Conservation (phyloP, 129 eudicot species). For the Tagetes erecta region DNA sequence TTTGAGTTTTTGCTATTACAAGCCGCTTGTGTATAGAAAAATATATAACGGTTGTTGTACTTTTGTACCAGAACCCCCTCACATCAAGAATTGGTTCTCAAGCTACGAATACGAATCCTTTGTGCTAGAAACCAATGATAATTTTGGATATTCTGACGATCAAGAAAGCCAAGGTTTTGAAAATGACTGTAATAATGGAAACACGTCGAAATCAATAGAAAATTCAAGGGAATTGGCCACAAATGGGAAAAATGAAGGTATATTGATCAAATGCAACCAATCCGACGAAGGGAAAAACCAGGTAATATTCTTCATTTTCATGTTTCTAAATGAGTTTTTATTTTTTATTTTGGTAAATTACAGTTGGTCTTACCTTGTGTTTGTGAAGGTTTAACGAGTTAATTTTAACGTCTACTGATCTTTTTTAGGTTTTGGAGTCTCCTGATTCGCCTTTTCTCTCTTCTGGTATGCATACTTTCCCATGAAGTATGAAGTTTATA, state of each 20-base stretch:
- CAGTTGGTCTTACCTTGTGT: neutral
- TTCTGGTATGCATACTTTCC: slow-evolving; percentile 11
- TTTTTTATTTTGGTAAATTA: neutral
- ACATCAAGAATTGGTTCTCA: slow-evolving; percentile 69
- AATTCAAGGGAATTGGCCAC: slow-evolving; percentile 18
- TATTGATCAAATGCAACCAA: slow-evolving; percentile 13
- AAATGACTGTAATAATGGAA: slow-evolving; percentile 10
- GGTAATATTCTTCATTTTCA: slow-evolving; percentile 11
- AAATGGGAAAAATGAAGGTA: neutral
- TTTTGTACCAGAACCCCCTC: slow-evolving; percentile 59
- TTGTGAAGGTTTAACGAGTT: neutral
- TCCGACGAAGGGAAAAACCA: slow-evolving; percentile 13
- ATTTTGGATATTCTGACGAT: slow-evolving; percentile 40
- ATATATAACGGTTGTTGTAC: neutral
- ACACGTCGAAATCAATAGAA: neutral
- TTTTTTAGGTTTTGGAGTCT: slow-evolving; percentile 21
- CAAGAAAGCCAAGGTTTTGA: neutral
- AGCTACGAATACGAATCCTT: slow-evolving; percentile 79
- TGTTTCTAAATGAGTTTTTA: neutral
- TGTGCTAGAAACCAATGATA: slow-evolving; percentile 49
- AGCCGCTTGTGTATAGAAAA: slow-evolving; percentile 1
- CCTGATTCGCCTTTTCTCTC: slow-evolving; percentile 19
- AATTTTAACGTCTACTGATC: slow-evolving; percentile 1
- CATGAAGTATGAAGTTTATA: neutral
- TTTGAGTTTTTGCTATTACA: neutral